These are phyloP conservation scores for Monilinia laxa DNA, from an alignment of 2,329 filamentous ascomycete genomes.

Conservation along the genomic window DNA sequence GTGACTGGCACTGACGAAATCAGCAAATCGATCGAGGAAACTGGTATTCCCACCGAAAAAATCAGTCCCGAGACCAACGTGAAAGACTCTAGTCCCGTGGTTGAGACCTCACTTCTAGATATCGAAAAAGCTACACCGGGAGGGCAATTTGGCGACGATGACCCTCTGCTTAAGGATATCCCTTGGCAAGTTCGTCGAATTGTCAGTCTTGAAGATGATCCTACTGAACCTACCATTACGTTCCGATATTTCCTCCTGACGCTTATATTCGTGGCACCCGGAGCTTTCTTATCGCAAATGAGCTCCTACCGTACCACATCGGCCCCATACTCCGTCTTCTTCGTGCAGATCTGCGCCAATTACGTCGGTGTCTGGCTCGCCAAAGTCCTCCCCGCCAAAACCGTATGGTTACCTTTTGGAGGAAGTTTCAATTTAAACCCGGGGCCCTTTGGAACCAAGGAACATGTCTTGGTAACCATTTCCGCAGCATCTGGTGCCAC, in stretches of 20 bases:
- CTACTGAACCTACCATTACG: conserved; percentile 55
- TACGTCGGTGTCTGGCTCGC: conserved; percentile 49
- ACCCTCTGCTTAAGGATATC: conserved; percentile 53
- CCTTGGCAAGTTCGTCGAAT: conserved; percentile 56
- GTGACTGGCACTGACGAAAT: conserved; percentile 16
- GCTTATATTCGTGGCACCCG: conserved; percentile 55
- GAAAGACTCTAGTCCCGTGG: conserved; percentile 28
- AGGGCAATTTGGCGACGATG: conserved; percentile 43
- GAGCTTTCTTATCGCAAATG: conserved; percentile 58
- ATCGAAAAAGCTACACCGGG: conserved; percentile 15
- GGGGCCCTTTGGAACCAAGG: conserved; percentile 37
- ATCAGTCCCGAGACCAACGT: neutral
- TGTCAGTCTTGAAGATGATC: conserved; percentile 57
- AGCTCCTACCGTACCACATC: conserved; percentile 57
- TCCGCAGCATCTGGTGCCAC: conserved; percentile 54
- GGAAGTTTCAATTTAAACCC: conserved; percentile 44
- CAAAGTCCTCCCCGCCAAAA: conserved; percentile 47
- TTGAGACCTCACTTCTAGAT: conserved; percentile 43
- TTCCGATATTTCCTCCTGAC: conserved; percentile 59
- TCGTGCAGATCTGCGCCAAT: conserved; percentile 54
- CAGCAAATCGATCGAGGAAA: conserved; percentile 15
- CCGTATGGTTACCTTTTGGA: conserved; percentile 45
- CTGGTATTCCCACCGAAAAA: neutral
- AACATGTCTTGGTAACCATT: conserved; percentile 43
- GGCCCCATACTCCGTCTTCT: conserved; percentile 56